Percentiles rank a stretch among this genome's conserved stretches.
Evolutionary conservation across 306 rosid species (phyloP).

Genomic region (Myrica gale): DNA sequence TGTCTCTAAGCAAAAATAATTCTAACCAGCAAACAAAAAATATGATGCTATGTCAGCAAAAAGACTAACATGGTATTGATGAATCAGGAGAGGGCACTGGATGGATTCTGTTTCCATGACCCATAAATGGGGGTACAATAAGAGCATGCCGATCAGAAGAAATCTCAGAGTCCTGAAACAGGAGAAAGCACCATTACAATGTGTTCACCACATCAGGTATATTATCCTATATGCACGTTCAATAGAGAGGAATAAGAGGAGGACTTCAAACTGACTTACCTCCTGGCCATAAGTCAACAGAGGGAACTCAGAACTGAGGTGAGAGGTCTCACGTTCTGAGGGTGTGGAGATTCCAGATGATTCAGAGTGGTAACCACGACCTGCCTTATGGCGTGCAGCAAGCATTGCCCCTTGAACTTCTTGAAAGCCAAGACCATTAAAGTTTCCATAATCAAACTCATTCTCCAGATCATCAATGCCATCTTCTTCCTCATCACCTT

Average conservation of each 20-base stretch:
- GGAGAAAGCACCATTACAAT: slow-evolving; percentile 5
- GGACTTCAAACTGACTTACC: slow-evolving; percentile 43
- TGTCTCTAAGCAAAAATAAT: slow-evolving; percentile 14
- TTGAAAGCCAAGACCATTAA: slow-evolving; percentile 44
- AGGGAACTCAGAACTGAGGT: slow-evolving; percentile 73
- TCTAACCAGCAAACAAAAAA: slow-evolving; percentile 1
- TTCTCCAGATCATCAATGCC: slow-evolving; percentile 86
- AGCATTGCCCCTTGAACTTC: slow-evolving; percentile 44
- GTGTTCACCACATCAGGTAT: neutral
- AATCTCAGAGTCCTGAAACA: slow-evolving; percentile 70
- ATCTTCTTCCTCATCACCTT: slow-evolving; percentile 96
- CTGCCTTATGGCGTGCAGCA: slow-evolving; percentile 43
- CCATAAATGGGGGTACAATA: slow-evolving; percentile 71
- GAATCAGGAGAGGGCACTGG: slow-evolving; percentile 67
- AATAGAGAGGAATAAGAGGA: neutral
- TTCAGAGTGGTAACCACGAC: slow-evolving; percentile 51
- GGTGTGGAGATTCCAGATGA: slow-evolving; percentile 46
- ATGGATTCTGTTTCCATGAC: slow-evolving; percentile 68
- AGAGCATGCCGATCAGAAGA: slow-evolving; percentile 83
- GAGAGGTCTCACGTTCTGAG: slow-evolving; percentile 56
- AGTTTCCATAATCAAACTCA: slow-evolving; percentile 70
- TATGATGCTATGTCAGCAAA: neutral
- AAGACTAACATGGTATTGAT: slow-evolving; percentile 59
- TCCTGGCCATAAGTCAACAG: slow-evolving; percentile 91
- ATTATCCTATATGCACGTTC: neutral